A percentile compares a stretch with the other conserved stretches of the same genome.
Evolutionary conservation across 257 asterid species (phyloP).

Genomic region (Solanum acaule): DNA sequence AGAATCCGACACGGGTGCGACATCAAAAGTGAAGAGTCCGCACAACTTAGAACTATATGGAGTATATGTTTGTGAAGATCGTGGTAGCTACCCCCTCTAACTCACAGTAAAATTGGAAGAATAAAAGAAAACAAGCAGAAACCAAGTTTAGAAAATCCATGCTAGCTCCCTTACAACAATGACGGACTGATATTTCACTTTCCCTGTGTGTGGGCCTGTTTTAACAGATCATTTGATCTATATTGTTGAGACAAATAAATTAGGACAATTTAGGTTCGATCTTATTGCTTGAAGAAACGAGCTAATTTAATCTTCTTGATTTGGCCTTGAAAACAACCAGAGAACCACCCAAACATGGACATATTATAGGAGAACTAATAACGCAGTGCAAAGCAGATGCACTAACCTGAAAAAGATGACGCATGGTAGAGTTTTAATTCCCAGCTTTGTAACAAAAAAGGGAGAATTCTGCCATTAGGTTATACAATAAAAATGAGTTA

Average conservation of each 20-base stretch:
- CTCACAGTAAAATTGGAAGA: background rate
- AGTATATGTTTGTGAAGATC: background rate
- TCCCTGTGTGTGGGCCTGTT: background rate
- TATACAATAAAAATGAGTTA: background rate
- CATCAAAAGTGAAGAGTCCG: no score
- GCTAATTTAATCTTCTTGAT: background rate
- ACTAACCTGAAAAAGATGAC: constrained; percentile 77
- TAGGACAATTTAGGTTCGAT: background rate
- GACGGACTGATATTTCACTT: background rate
- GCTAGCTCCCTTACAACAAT: background rate
- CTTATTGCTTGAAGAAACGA: background rate
- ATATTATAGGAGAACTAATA: background rate
- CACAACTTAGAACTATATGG: no score
- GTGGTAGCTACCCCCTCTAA: background rate
- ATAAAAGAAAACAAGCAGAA: background rate
- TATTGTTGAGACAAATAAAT: background rate
- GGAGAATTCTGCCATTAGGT: constrained; percentile 76
- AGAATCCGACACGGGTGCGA: no score
- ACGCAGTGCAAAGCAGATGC: background rate
- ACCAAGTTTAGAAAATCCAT: background rate
- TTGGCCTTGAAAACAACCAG: background rate
- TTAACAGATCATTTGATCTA: background rate
- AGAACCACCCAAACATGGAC: background rate
- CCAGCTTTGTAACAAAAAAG: constrained; percentile 80
- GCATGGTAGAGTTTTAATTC: constrained; percentile 85